phyloP scores from a whole-genome alignment of 2,329 filamentous ascomycete species.

The Geosmithia morbida region DNA sequence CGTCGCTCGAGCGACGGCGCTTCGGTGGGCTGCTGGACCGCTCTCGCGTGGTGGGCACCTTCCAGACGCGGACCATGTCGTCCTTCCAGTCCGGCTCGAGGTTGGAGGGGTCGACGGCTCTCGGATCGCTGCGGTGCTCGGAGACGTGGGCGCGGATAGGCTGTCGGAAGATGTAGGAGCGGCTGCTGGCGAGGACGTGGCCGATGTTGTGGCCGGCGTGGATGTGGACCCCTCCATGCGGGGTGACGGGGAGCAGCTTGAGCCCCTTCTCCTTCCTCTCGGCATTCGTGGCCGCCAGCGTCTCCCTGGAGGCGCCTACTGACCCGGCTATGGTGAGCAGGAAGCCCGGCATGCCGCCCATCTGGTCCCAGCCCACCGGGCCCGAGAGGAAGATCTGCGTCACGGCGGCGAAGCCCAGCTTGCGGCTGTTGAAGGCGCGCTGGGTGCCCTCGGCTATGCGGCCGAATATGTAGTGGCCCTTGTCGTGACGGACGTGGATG shows the following conservation, averaged over 20 bases:
- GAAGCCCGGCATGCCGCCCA: conserved; percentile 73
- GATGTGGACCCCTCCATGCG: conserved; percentile 37
- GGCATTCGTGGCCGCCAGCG: conserved; percentile 21
- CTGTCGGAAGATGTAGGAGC: conserved; percentile 76
- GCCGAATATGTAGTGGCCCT: conserved; percentile 75
- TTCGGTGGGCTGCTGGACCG: conserved; percentile 20
- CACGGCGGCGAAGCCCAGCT: conserved; percentile 47
- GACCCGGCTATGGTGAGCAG: conserved; percentile 71
- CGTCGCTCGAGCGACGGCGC: conserved; percentile 11
- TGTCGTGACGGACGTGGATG: conserved; percentile 66
- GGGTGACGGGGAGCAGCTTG: conserved; percentile 9
- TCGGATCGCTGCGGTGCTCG: conserved; percentile 44
- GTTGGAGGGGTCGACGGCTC: conserved; percentile 10
- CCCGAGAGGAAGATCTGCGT: conserved; percentile 77
- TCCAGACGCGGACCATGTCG: conserved; percentile 70
- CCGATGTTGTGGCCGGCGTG: conserved; percentile 71
- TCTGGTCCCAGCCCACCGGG: conserved; percentile 56
- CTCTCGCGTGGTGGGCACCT: conserved; percentile 35
- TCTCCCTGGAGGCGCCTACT: conserved; percentile 30
- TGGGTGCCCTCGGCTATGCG: conserved; percentile 75
- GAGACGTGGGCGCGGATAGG: conserved; percentile 58
- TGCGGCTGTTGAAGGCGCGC: conserved; percentile 56
- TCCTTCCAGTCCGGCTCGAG: conserved; percentile 58
- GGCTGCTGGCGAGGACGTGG: conserved; percentile 67
- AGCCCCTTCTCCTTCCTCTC: conserved; percentile 23